phyloP scores from a whole-genome alignment of 805 yeast species.

The Candida methanosorbosa region DNA sequence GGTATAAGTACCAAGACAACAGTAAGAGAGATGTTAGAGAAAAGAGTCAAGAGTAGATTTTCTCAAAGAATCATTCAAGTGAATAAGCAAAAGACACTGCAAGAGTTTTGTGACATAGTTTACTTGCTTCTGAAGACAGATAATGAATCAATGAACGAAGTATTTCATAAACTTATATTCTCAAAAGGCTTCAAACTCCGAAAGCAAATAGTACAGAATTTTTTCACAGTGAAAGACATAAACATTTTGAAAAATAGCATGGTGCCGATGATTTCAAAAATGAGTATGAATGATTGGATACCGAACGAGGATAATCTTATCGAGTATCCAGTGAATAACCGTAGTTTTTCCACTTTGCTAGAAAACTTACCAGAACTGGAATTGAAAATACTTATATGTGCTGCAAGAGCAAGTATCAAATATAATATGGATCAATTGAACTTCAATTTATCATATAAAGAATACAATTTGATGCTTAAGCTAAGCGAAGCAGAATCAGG shows the following conservation, averaged over 20 bases:
- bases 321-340: background rate
- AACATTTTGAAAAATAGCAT: conserved; percentile 38
- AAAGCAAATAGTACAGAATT: conserved; percentile 34
- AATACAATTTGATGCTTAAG: conserved; percentile 53
- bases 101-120: conserved; percentile 43
- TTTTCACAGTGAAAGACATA: conserved; percentile 50
- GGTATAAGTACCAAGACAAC: conserved; percentile 74
- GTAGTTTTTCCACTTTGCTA: conserved; percentile 9
- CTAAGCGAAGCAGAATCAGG: conserved; percentile 26
- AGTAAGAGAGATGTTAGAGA: conserved; percentile 75
- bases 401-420: conserved; percentile 63
- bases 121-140: conserved; percentile 1
- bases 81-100: conserved; percentile 38
- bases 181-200: conserved; percentile 25
- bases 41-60: conserved; percentile 84
- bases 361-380: conserved; percentile 61
- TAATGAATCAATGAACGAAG: conserved; percentile 21
- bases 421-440: conserved; percentile 53
- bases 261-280: conserved; percentile 28
- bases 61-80: conserved; percentile 67
- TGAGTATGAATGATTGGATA: conserved; percentile 3
- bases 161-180: conserved; percentile 21
- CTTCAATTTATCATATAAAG: conserved; percentile 70
- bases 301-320: conserved; percentile 3
- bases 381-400: conserved; percentile 58